Evolutionary conservation across 2,329 filamentous ascomycete species (phyloP).

Genomic region (Coniochaeta ligniaria): DNA sequence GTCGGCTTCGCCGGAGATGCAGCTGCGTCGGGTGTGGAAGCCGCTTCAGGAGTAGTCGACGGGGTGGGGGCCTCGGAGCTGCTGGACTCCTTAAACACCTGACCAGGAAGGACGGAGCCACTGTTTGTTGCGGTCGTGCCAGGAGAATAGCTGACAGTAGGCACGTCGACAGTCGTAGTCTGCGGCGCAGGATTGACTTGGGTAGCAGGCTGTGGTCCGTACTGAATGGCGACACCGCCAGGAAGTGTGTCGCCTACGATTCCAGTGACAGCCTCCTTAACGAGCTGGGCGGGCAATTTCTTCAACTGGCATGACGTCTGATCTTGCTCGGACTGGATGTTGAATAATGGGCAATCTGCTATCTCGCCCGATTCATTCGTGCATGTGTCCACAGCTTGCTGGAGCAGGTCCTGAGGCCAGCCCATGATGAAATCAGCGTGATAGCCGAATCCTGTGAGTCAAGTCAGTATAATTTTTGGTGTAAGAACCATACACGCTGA

Average conservation of each 20-base stretch:
- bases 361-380: conserved; percentile 64
- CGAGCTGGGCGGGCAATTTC: conserved; percentile 44
- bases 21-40: not conserved
- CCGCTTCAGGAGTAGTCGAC: conserved; percentile 4
- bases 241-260: conserved; percentile 52
- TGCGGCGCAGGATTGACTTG: conserved; percentile 5
- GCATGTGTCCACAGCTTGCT: conserved; percentile 67
- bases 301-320: conserved; percentile 53
- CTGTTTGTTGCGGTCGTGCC: conserved; percentile 23
- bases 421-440: conserved; percentile 77
- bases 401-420: conserved; percentile 64
- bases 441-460: conserved; percentile 57
- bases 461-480: not conserved
- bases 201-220: conserved; percentile 19
- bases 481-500: not conserved
- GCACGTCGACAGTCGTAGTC: conserved; percentile 14
- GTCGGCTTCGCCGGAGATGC: conserved; percentile 4
- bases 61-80: conserved; percentile 2
- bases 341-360: conserved; percentile 68
- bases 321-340: conserved; percentile 51
- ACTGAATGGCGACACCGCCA: conserved; percentile 47
- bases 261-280: conserved; percentile 51
- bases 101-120: conserved; percentile 28
- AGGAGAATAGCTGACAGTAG: conserved; percentile 27
- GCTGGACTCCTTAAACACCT: conserved; percentile 26